phyloP scores from a whole-genome alignment of 2,329 filamentous ascomycete species.

The Bipolaris zeicola region DNA sequence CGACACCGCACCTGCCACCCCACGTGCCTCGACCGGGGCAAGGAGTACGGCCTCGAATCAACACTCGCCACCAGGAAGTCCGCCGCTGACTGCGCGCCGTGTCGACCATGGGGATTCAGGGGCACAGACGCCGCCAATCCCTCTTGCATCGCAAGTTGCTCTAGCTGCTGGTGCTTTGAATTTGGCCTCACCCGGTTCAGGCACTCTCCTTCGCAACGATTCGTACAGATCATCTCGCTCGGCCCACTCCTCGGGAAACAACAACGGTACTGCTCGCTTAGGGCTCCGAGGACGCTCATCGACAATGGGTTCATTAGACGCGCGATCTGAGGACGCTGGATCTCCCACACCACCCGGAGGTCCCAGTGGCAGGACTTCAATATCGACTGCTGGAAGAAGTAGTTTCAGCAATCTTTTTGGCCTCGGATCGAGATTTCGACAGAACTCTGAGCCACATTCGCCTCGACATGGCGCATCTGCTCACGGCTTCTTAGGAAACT shows the following conservation, averaged over 20 bases:
- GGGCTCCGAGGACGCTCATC: slow-evolving; percentile 79
- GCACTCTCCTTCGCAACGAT: slow-evolving; percentile 62
- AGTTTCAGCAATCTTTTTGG: slow-evolving; percentile 91
- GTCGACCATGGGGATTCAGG: slow-evolving; percentile 39
- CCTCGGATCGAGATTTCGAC: slow-evolving; percentile 74
- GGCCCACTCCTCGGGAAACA: slow-evolving; percentile 59
- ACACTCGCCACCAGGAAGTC: slow-evolving; percentile 45
- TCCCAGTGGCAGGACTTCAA: slow-evolving; percentile 69
- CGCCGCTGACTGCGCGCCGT: slow-evolving; percentile 43
- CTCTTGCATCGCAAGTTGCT: slow-evolving; percentile 60
- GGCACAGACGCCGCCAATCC: slow-evolving; percentile 44
- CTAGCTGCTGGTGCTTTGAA: slow-evolving; percentile 55
- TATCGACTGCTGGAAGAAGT: slow-evolving; percentile 82
- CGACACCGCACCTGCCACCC: slow-evolving; percentile 53
- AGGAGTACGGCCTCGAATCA: slow-evolving; percentile 42
- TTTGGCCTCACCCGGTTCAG: slow-evolving; percentile 52
- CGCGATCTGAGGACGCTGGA: slow-evolving; percentile 72
- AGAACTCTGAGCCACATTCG: slow-evolving; percentile 75
- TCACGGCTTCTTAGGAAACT: slow-evolving; percentile 67
- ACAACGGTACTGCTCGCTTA: slow-evolving; percentile 64
- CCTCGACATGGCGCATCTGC: slow-evolving; percentile 64
- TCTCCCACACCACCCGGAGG: slow-evolving; percentile 59
- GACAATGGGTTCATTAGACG: slow-evolving; percentile 82
- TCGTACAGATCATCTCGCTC: slow-evolving; percentile 72
- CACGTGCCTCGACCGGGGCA: slow-evolving; percentile 50